phyloP scores from a whole-genome alignment of 306 rosid genomes.

The Cicer judaicum region DNA sequence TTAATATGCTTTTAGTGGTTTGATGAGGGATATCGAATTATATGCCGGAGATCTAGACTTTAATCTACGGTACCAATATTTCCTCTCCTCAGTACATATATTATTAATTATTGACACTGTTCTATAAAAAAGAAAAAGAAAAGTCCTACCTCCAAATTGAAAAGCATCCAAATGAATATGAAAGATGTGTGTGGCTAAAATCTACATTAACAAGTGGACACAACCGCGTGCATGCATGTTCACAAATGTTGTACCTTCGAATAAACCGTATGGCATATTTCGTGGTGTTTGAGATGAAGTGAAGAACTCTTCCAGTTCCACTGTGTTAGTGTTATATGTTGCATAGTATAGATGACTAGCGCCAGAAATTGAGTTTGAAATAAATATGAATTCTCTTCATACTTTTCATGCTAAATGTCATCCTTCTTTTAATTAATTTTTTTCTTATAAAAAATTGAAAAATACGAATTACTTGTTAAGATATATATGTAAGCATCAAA shows the following conservation, averaged over 20 bases:
- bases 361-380: not conserved
- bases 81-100: too few relatives aligned
- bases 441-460: too few relatives aligned
- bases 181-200: conserved; percentile 18
- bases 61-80: too few relatives aligned
- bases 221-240: conserved; percentile 16
- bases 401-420: too few relatives aligned
- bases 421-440: too few relatives aligned
- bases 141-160: not conserved
- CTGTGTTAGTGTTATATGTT: not conserved
- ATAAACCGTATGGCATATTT: not conserved
- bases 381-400: not conserved
- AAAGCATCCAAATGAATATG: conserved; percentile 20
- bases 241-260: conserved; percentile 12
- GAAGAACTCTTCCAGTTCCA: not conserved
- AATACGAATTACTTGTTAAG: too few relatives aligned
- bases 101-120: too few relatives aligned
- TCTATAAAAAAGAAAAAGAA: too few relatives aligned
- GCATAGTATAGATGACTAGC: not conserved
- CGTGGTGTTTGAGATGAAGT: not conserved
- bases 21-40: too few relatives aligned
- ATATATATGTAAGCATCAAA: too few relatives aligned
- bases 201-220: not conserved
- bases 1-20: not conserved
- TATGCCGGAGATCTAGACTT: too few relatives aligned